These are phyloP conservation scores for Crithidia acanthocephali DNA, from an alignment of 208 protist genomes.

Conservation along the genomic window DNA sequence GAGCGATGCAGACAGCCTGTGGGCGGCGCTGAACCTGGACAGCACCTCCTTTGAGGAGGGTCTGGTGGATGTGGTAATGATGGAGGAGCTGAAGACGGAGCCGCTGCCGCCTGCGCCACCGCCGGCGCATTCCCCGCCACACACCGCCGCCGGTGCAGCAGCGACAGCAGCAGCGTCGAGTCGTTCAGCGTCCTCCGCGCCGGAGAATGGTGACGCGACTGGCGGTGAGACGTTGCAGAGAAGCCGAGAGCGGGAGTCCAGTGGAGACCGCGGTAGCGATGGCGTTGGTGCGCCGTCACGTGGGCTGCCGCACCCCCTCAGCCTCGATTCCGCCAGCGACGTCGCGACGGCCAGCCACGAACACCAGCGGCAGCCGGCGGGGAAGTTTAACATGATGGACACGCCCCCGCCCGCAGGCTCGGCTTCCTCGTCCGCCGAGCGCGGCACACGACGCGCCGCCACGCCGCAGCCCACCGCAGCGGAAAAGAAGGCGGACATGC, in stretches of 20 bases:
- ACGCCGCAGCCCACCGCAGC: not conserved
- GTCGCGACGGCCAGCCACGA: not conserved
- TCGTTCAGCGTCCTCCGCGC: not conserved
- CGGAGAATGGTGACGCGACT: not conserved
- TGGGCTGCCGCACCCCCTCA: constrained; percentile 5
- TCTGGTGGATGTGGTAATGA: constrained; percentile 58
- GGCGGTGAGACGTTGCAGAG: not conserved
- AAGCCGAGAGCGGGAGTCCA: not conserved
- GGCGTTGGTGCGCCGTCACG: not conserved
- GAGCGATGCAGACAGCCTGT: constrained; percentile 39
- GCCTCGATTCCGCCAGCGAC: constrained; percentile 2
- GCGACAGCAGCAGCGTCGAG: not conserved
- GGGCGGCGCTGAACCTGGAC: constrained; percentile 50
- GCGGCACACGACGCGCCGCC: not conserved
- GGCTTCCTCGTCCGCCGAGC: not conserved
- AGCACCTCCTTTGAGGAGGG: constrained; percentile 48
- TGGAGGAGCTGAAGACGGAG: constrained; percentile 50
- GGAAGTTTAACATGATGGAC: not conserved
- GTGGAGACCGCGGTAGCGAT: not conserved
- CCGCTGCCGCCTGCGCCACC: constrained; percentile 26
- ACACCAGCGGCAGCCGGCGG: not conserved
- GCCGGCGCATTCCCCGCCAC: too few relatives aligned
- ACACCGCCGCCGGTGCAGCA: not conserved
- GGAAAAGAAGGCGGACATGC: constrained; percentile 14
- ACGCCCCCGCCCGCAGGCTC: not conserved